phyloP scores from a whole-genome alignment of 306 rosid species.

The Sicyos baderoa region DNA sequence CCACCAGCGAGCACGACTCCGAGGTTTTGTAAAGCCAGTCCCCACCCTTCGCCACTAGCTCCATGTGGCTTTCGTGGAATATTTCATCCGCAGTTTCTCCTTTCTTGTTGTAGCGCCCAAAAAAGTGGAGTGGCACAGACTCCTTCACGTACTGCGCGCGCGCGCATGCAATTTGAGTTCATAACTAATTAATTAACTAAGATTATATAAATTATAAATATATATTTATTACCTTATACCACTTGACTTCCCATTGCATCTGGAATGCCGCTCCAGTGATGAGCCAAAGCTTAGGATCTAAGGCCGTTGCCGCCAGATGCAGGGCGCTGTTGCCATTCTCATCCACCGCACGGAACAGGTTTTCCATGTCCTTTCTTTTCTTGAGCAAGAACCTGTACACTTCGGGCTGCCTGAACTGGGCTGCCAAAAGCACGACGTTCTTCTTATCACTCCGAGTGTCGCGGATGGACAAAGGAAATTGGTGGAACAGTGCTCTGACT shows the following conservation, averaged over 20 bases:
- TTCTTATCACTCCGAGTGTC: constrained; percentile 34
- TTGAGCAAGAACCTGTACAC: constrained; percentile 28
- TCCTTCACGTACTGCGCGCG: constrained; percentile 15
- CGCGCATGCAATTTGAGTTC: no score
- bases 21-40: constrained; percentile 32
- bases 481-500: constrained; percentile 27
- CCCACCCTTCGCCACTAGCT: background rate
- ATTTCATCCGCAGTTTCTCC: constrained; percentile 18
- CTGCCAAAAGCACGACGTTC: constrained; percentile 47
- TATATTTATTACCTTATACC: no score
- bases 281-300: constrained; percentile 36
- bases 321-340: constrained; percentile 46
- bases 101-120: background rate
- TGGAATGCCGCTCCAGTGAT: constrained; percentile 45
- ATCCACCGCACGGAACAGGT: constrained; percentile 32
- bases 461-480: constrained; percentile 40
- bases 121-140: constrained; percentile 20
- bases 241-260: constrained; percentile 61
- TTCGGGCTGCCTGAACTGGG: constrained; percentile 52
- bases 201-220: no score
- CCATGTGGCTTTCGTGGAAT: constrained; percentile 18
- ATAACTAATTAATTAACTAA: no score
- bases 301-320: constrained; percentile 45
- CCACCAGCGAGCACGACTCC: constrained; percentile 37
- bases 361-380: constrained; percentile 17